Base-by-base conservation (phyloP, 768 basidiomycete species). In the Pholiota molesta region DNA sequence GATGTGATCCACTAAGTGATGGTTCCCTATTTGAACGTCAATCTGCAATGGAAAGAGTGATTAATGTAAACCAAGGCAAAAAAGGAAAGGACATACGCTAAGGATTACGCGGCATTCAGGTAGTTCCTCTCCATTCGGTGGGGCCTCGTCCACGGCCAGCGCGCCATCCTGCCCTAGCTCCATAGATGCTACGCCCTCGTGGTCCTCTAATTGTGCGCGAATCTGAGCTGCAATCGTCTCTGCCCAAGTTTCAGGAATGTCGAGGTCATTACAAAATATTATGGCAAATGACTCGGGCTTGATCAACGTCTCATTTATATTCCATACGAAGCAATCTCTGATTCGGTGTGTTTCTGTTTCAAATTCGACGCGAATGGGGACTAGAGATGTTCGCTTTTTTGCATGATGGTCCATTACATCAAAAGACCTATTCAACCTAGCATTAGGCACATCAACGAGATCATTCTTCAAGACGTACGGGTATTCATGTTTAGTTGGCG, bases 301-400 rank as follows among this genome's bases (percentile, higher is more conserved):
- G 67, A 97, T 88, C 63, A 93, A 76, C n/a, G 80, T 78, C 76
- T 99, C 97, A 71, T 94, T 87, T 51, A 95, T 75, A 69, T 99
- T 97, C 97, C 97, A 99, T 11, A 94, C 85, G 73, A 99, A 99
- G 69, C 90, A 91, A 71, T 99, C 97, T 44, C 96, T 89, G 72
- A 99, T 86, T 68, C 96, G 82, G 70, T 93, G 92, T 0, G 91
- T 91, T 11, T 94, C 93, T 11, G 91, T 94, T 72, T 98, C 96
- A 68, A 99, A 88, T 68, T 99, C 96, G 56, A 99, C 92, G 51
- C 94, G 92, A 61, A 99, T 94, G 3, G 97, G 97, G 13, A 99
- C 87, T 35, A 97, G 86, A 0, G 81, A 73, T 0, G 80, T 71
- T 45, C 76, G 74, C 60, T 74, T 77, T 55, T 79, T 71, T 2